Conservation (phyloP, 805 yeast genomes). For the Candida corydali region DNA sequence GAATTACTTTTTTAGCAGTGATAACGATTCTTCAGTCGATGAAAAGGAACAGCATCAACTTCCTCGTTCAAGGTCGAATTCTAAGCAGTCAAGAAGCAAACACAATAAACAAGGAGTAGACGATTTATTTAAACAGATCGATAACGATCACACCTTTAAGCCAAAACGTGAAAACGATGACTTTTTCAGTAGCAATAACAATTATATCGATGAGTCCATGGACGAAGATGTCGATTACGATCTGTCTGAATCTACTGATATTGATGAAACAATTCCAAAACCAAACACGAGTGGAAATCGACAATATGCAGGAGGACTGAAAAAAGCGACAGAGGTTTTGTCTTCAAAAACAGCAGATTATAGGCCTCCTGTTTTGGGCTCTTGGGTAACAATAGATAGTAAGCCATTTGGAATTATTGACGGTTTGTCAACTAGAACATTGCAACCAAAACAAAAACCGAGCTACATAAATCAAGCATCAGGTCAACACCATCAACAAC, state of each 20-base stretch:
- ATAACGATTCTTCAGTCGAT: constrained; percentile 28
- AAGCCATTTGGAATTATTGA: constrained; percentile 93
- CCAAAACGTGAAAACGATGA: not conserved
- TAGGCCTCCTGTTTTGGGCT: constrained; percentile 88
- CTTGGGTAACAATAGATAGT: constrained; percentile 77
- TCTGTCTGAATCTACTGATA: constrained; percentile 92
- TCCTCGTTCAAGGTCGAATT: constrained; percentile 4
- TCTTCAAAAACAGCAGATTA: constrained; percentile 81
- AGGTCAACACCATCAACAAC: constrained; percentile 5
- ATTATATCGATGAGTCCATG: not conserved
- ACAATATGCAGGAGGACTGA: constrained; percentile 46
- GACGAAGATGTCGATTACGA: constrained; percentile 34
- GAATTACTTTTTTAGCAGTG: constrained; percentile 63
- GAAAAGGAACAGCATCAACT: constrained; percentile 13
- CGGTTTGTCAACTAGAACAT: constrained; percentile 84
- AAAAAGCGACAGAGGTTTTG: constrained; percentile 90
- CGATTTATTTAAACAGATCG: constrained; percentile 22
- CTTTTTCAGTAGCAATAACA: not conserved
- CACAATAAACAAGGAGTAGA: constrained; percentile 10
- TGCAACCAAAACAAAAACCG: constrained; percentile 20
- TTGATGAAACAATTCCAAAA: constrained; percentile 78
- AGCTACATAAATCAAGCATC: not conserved
- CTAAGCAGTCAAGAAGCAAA: constrained; percentile 6
- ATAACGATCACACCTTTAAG: constrained; percentile 13
- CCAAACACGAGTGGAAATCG: constrained; percentile 43